Evolutionary conservation across 2,329 filamentous ascomycete genomes (phyloP), one percentile per base, ranked within the genome.

Genomic region (Neocucurbitaria cava): DNA sequence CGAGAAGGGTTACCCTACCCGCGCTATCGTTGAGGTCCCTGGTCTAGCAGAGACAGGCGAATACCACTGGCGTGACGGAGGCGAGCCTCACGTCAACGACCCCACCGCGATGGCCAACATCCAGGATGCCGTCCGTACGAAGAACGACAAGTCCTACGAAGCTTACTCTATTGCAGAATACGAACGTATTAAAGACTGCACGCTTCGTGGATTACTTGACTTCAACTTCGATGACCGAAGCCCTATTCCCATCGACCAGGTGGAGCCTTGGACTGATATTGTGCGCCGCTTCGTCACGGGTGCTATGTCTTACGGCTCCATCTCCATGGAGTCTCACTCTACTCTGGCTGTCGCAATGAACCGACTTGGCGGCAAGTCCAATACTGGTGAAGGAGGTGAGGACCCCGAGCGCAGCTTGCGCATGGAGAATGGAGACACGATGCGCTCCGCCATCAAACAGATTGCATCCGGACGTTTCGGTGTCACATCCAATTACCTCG

Each of bases 111-210:
- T 98, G 79, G 94, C 94, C 71, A 97, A 97, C 78, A 92, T 98
- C 57, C 94, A 97, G 77, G 94, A 98, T 76, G 94, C 94, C 11
- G 94, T 97, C 15, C 90, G 94, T 54, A 94, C 89, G 60, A 97
- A 97, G 87, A 97, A 98, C 71, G 93, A 97, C 82, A 96, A 96
- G 81, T 97, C 94, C 0, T 98, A 97, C 77, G 93, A 97, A 78
- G 93, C 94, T 0, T 98, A 98, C 79, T 96, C 94, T 0, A 86
- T 89, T 59, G 90, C 92, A 2, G 92, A 95, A 75, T 96, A 96
- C 72, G 93, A 97, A 81, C 91, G 95, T 72, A 96, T 97, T 82
- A 97, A 96, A 83, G 87, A 92, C 70, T 98, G 94, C 78, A 98
- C 94, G 1, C 87, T 98, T 7, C 91, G 94, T 74, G 94, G 94